Percentiles rank a stretch among this genome's conserved stretches.
phyloP scores from a whole-genome alignment of 805 yeast genomes.

The Cyberlindnera euphorbiae region DNA sequence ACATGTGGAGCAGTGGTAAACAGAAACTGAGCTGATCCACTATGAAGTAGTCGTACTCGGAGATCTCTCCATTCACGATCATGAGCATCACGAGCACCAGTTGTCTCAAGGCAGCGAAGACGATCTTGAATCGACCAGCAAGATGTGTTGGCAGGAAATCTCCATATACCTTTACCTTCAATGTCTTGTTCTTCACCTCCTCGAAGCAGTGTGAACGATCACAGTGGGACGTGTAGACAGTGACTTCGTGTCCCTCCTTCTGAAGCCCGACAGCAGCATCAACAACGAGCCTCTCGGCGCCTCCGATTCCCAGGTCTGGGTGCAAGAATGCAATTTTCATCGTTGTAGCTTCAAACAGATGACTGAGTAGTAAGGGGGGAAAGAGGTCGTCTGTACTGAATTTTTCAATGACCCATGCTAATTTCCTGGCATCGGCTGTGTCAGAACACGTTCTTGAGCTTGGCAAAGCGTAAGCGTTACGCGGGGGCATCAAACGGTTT shows the following conservation, averaged over 20 bases:
- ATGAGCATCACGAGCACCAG: slow-evolving; percentile 55
- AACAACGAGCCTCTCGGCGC: slow-evolving; percentile 95
- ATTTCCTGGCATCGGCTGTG: no score
- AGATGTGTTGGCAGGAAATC: slow-evolving; percentile 76
- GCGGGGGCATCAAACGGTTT: neutral
- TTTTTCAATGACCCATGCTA: neutral
- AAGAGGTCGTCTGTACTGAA: no score
- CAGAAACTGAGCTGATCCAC: slow-evolving; percentile 88
- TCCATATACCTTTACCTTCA: slow-evolving; percentile 72
- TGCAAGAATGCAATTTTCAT: slow-evolving; percentile 80
- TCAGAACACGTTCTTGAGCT: no score
- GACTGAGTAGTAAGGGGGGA: no score
- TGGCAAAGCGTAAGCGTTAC: no score
- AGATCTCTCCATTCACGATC: slow-evolving; percentile 38
- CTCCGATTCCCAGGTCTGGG: slow-evolving; percentile 94
- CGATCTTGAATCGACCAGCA: slow-evolving; percentile 63
- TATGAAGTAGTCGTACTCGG: slow-evolving; percentile 62
- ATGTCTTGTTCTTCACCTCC: slow-evolving; percentile 58
- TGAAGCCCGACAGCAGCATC: slow-evolving; percentile 92
- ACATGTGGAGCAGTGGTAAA: slow-evolving; percentile 59
- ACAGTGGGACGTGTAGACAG: slow-evolving; percentile 85
- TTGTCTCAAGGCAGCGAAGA: slow-evolving; percentile 83
- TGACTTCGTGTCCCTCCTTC: slow-evolving; percentile 54
- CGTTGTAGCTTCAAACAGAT: neutral
- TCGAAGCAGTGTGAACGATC: slow-evolving; percentile 86